phyloP scores from a whole-genome alignment of 768 basidiomycete species.

The Rhodosporidiobolus sp. region DNA sequence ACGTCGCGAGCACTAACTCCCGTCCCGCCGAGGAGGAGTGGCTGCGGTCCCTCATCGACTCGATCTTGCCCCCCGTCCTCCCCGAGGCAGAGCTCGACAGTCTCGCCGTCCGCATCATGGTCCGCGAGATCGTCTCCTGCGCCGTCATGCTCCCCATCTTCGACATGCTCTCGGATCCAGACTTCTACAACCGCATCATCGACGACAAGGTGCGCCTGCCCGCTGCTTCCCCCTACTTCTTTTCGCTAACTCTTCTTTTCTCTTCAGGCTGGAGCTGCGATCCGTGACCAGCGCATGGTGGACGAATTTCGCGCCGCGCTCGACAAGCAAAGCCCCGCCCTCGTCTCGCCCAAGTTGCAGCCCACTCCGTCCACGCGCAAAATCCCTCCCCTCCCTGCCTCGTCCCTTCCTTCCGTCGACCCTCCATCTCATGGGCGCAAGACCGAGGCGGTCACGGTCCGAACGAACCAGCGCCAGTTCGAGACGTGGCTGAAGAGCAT shows the following conservation, averaged over 20 bases:
- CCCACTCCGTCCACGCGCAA: neutral
- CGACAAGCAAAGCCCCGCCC: slow-evolving; percentile 36
- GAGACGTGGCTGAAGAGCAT: slow-evolving; percentile 88
- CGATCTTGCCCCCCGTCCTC: slow-evolving; percentile 66
- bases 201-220: slow-evolving; percentile 73
- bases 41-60: slow-evolving; percentile 67
- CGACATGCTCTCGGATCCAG: slow-evolving; percentile 90
- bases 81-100: slow-evolving; percentile 73
- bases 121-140: slow-evolving; percentile 78
- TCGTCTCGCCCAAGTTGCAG: neutral
- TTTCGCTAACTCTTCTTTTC: neutral
- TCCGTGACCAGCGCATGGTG: slow-evolving; percentile 60
- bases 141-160: slow-evolving; percentile 78
- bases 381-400: too few relatives aligned
- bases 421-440: neutral
- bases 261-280: slow-evolving; percentile 62
- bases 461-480: slow-evolving; percentile 76
- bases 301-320: slow-evolving; percentile 43
- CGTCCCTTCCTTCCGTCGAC: neutral
- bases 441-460: slow-evolving; percentile 71
- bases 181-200: slow-evolving; percentile 92
- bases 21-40: slow-evolving; percentile 86
- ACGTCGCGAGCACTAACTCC: slow-evolving; percentile 81
- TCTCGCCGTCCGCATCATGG: slow-evolving; percentile 65
- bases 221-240: slow-evolving; percentile 4